Evolutionary conservation across 2,329 filamentous ascomycete genomes (phyloP).

Genomic region (Fusarium dlaminii): DNA sequence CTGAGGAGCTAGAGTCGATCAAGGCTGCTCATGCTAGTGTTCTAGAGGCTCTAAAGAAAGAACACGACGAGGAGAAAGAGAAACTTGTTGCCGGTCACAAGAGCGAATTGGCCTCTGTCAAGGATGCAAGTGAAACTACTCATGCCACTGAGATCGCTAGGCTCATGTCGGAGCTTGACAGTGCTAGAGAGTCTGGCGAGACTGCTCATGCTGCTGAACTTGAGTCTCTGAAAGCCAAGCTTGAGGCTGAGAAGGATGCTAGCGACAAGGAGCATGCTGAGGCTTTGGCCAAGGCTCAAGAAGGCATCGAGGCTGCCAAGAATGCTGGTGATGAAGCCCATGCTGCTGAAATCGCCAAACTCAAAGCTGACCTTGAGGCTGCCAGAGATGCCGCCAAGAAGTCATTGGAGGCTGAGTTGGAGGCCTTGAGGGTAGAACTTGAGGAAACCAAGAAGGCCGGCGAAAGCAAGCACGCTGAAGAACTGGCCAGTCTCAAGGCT

Average conservation of each 20-base stretch:
- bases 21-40: conserved; percentile 56
- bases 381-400: conserved; percentile 45
- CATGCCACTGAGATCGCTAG: conserved; percentile 44
- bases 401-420: conserved; percentile 50
- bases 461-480: conserved; percentile 46
- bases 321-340: conserved; percentile 45
- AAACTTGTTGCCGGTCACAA: conserved; percentile 44
- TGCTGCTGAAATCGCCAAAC: conserved; percentile 42
- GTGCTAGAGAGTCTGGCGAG: conserved; percentile 47
- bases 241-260: conserved; percentile 56
- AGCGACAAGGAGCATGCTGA: conserved; percentile 46
- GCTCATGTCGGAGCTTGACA: conserved; percentile 44
- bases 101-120: conserved; percentile 44
- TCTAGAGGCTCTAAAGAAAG: conserved; percentile 55
- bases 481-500: conserved; percentile 47
- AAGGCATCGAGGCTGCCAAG: conserved; percentile 46
- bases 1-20: conserved; percentile 54
- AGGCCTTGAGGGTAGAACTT: conserved; percentile 53
- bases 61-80: conserved; percentile 52
- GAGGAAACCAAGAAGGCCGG: conserved; percentile 55
- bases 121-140: conserved; percentile 43
- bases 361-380: conserved; percentile 45
- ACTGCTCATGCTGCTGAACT: conserved; percentile 46
- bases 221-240: conserved; percentile 53
- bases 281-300: conserved; percentile 45